Evolutionary conservation across 495 filamentous ascomycete species (phyloP), one percentile per base, ranked within the genome.

Genomic region (Staphylotrichum tortipilum): DNA sequence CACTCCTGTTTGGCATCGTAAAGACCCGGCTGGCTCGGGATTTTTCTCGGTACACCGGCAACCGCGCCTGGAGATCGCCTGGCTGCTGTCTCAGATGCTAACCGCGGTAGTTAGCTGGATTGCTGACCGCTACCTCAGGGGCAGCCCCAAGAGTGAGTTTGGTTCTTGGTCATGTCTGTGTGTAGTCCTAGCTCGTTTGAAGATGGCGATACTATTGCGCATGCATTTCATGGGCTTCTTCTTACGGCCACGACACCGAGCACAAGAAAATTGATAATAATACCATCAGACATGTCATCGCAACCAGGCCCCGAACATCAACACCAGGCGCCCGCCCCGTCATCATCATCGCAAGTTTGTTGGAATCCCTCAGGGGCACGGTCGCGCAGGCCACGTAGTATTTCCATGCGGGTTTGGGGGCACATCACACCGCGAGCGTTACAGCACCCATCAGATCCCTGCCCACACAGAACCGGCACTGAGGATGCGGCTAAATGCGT

Each of bases 11-110:
- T 46, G 41, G 11, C 28, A 4, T 21, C 12, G 46, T 26, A 49
- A 31, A 55, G 23, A 28, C 23, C 26, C 36, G 46, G 45, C 44
- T 24, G 34, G 40, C 34, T 40, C 47, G 49, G 48, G 23, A 9
- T 43, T 52, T 50, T 49, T 49, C 31, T 50, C 48, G 39, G 48
- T 2, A 43, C 47, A 12, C 15, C 29, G 30, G 48, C 48, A 36
- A 23, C 17, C 38, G 39, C 14, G 26, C 14, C 6, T 42, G 30
- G 37, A 29, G 52, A 55, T 55, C 45, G 40, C 33, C 56, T 17
- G n/a, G 29, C 21, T 14, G 26, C 33, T 21, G 56, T 59, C 53
- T 59, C 56, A 53, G 49, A 56, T 59, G 49, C 45, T 15, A 44
- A 56, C 43, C 52, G 12, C 47, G 24, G 11, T 17, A 24, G 21